A percentile compares a stretch with the other conserved stretches of the same genome.
Conservation (phyloP, 2,329 filamentous ascomycete genomes). For the Magnaporthales sp. region DNA sequence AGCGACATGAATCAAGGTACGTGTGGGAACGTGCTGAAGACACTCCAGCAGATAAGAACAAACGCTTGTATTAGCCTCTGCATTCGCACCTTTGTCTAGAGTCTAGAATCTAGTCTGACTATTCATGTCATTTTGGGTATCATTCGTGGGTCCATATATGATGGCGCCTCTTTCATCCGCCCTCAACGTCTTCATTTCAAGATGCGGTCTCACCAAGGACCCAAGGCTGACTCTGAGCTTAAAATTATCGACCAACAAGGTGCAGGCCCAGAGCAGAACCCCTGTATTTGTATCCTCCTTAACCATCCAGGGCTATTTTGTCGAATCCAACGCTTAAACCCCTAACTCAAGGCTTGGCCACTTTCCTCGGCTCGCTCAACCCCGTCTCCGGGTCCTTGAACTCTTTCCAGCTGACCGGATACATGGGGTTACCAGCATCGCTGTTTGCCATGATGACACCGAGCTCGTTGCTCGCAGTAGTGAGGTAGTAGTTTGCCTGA, state of each 20-base stretch:
- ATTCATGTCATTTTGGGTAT: background rate
- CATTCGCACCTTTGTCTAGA: background rate
- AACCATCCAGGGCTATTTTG: no score
- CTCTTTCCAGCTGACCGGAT: slow-evolving; percentile 91
- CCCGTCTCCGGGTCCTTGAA: slow-evolving; percentile 80
- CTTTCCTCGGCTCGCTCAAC: slow-evolving; percentile 72
- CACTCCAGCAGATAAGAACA: background rate
- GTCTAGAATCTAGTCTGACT: background rate
- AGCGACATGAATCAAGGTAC: background rate
- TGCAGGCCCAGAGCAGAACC: no score
- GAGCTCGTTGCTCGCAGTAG: slow-evolving; percentile 81
- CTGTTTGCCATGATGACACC: slow-evolving; percentile 91
- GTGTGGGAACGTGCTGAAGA: background rate
- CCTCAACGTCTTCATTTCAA: background rate
- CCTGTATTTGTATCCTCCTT: no score
- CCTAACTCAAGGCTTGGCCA: slow-evolving; percentile 78
- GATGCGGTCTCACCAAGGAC: background rate
- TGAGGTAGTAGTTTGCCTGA: slow-evolving; percentile 91
- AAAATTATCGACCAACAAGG: background rate
- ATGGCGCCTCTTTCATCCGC: background rate
- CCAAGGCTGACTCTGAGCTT: background rate
- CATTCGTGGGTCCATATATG: background rate
- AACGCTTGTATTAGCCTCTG: background rate
- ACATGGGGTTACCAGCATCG: slow-evolving; percentile 83
- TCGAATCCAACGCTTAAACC: background rate